Base-by-base conservation (phyloP, 768 basidiomycete genomes). In the Panaeolus papilionaceus region DNA sequence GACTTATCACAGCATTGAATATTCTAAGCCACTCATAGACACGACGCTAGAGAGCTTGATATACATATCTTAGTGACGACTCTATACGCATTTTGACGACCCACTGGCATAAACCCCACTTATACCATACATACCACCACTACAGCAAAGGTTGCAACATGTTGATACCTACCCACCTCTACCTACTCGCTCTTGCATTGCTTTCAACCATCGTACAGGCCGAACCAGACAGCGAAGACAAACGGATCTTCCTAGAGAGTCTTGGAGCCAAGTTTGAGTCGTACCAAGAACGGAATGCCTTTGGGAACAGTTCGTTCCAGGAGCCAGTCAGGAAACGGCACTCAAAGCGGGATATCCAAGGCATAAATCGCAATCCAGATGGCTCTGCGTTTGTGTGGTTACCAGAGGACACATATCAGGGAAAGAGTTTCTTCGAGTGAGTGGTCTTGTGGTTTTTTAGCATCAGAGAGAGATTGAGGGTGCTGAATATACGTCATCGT, bases 361-460 rank as follows among this genome's bases (percentile, higher is more conserved):
- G 74, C 16, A 71, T 84, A 38, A 84, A 85, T 66, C 79, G 78
- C 33, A 84, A 83, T 54, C 72, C 83, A 0, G 81, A 88, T 66
- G 86, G 84, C 20, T 81, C 88, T 4, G 82, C 78, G 18, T 89
- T 86, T 70, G 75, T 92, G 9, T 93, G 91, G 91, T 80, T 90
- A 18, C 84, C 85, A 2, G 75, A 90, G 75, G 90, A 91, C 71
- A 85, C 84, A 7, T 92, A 89, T 71, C 80, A 84, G 61, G 91
- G 92, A 8, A 69, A 82, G 61, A 86, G 79, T 0, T 93, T 93
- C 78, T 93, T 93, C 74, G 84, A 92, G 91, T 92, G 82, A 77
- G 77, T 74, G 44, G 23, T 1, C 18, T 47, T 61, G n/a, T 63
- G 66, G 10, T 39, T 38, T 49, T 18, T 37, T 1, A 12, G 16